These are phyloP conservation scores for Helminthosporium solani DNA, from an alignment of 2,329 filamentous ascomycete species.

Conservation along the genomic window DNA sequence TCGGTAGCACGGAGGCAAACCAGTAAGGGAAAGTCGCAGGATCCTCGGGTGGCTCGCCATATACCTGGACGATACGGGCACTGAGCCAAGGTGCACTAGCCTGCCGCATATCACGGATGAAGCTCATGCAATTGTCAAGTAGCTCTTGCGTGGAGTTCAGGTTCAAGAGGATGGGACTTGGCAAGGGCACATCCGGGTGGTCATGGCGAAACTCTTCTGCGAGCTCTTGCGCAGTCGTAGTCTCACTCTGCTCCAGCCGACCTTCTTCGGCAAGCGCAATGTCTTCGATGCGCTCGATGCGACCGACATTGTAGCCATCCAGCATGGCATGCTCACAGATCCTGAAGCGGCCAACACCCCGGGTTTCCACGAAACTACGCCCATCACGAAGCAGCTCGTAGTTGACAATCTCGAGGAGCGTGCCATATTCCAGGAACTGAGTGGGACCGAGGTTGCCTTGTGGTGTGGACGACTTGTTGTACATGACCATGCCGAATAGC, in stretches of 20 bases:
- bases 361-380: conserved; percentile 76
- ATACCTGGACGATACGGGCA: conserved; percentile 68
- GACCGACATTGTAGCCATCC: conserved; percentile 79
- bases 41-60: conserved; percentile 75
- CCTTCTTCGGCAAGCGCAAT: conserved; percentile 81
- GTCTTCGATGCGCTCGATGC: conserved; percentile 75
- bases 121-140: conserved; percentile 64
- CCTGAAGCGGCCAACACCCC: conserved; percentile 74
- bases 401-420: conserved; percentile 72
- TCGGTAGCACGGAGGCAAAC: conserved; percentile 80
- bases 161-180: conserved; percentile 45
- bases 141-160: conserved; percentile 70
- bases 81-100: conserved; percentile 74
- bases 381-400: conserved; percentile 75
- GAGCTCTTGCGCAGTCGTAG: conserved; percentile 42
- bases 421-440: conserved; percentile 73
- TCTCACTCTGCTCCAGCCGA: conserved; percentile 69
- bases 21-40: conserved; percentile 82
- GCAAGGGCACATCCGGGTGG: conserved; percentile 28
- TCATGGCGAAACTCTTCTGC: conserved; percentile 40
- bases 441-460: conserved; percentile 56
- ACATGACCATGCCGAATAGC: conserved; percentile 84
- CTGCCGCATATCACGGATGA: conserved; percentile 67
- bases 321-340: conserved; percentile 64
- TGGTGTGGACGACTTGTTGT: conserved; percentile 56